Conservation (phyloP, 2,329 filamentous ascomycete species). For the Alternaria sp. region DNA sequence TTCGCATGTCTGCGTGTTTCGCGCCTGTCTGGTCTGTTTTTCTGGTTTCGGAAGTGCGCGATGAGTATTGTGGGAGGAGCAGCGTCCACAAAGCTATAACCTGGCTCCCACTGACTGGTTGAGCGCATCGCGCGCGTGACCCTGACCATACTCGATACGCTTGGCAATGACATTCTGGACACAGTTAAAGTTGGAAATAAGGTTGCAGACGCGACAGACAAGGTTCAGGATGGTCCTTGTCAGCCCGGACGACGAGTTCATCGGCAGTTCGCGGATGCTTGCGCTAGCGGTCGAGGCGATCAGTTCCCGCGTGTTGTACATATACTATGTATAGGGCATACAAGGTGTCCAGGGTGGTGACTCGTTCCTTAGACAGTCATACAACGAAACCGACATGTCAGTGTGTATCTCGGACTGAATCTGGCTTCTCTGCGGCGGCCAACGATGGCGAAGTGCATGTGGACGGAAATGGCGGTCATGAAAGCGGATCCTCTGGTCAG, state of each 20-base stretch:
- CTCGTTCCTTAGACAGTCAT: neutral
- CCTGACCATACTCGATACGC: neutral
- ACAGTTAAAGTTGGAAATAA: constrained; percentile 8
- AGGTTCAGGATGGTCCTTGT: constrained; percentile 3
- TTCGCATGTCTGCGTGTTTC: neutral
- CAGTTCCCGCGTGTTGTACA: neutral
- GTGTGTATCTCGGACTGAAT: neutral
- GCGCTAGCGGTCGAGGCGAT: constrained; percentile 2
- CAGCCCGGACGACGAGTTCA: constrained; percentile 4
- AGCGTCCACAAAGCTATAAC: neutral
- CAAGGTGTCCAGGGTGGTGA: neutral
- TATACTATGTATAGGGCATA: neutral
- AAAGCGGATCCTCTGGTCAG: neutral
- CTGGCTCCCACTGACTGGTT: neutral
- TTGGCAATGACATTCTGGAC: neutral
- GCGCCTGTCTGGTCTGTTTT: neutral
- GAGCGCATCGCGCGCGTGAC: neutral
- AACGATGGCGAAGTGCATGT: neutral
- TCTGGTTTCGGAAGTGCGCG: neutral
- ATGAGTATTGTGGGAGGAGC: neutral
- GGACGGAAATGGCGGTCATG: neutral
- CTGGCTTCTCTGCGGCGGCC: neutral
- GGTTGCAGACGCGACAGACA: constrained; percentile 5
- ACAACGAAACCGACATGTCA: neutral
- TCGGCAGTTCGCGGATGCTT: constrained; percentile 4